Percentiles rank a stretch among this genome's conserved stretches.
These are phyloP conservation scores for Fistulifera solaris DNA, from an alignment of 108 stramenopile genomes.

Conservation along the genomic window DNA sequence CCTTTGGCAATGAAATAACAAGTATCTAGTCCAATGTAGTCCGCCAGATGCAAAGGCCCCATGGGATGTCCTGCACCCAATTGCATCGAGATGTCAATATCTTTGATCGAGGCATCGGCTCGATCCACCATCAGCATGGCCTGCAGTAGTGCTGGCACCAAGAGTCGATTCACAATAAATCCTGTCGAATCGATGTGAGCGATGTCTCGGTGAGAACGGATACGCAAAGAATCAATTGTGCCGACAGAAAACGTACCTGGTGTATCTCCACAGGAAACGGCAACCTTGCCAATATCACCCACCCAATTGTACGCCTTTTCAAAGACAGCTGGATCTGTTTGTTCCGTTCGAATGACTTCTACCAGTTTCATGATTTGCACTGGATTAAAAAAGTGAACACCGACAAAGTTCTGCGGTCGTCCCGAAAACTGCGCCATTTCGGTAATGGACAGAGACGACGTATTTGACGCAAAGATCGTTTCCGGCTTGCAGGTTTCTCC, in stretches of 20 bases:
- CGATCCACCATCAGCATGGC: conserved; percentile 93
- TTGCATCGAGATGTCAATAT: conserved; percentile 95
- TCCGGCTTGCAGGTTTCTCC: conserved; percentile 69
- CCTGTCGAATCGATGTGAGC: too few species aligned
- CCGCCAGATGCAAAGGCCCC: conserved; percentile 90
- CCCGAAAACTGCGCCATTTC: conserved; percentile 89
- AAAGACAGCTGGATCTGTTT: conserved; percentile 82
- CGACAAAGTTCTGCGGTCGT: conserved; percentile 88
- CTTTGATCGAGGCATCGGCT: conserved; percentile 81
- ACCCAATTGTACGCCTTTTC: conserved; percentile 73
- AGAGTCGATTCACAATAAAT: conserved; percentile 97
- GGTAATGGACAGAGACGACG: conserved; percentile 79
- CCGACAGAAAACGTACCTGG: too few species aligned
- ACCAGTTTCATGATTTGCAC: conserved; percentile 96
- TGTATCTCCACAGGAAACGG: conserved; percentile 90
- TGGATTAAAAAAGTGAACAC: conserved; percentile 99
- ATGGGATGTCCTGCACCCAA: conserved; percentile 99
- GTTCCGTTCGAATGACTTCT: conserved; percentile 88
- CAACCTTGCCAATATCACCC: conserved; percentile 77
- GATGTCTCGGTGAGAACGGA: too few species aligned
- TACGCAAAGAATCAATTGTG: too few species aligned
- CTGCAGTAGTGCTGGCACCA: conserved; percentile 86
- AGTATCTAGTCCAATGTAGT: conserved; percentile 96
- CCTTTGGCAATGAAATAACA: conserved; percentile 83
- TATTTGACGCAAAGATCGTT: conserved; percentile 94